Evolutionary conservation across 1,284 basidiomycete species (phyloP), one percentile per base, ranked within the genome.

Genomic region (Volvariella volvacea): DNA sequence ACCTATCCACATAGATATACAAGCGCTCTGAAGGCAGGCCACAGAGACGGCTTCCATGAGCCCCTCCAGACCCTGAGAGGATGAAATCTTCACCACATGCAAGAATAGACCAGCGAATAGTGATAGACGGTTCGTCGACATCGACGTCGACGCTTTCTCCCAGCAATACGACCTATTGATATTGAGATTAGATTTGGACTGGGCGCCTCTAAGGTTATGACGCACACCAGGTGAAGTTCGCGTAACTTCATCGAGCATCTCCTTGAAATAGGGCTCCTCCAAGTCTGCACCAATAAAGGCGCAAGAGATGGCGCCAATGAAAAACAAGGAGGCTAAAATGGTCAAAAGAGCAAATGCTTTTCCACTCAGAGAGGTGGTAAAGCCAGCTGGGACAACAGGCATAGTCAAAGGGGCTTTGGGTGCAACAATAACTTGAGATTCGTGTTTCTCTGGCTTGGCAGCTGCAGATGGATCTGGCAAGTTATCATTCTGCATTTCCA

Each of bases 91-190:
- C 48, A 9, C 78, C 78, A 52, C 78, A 80, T 3, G 68, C 75
- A n/a, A 75, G 50, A 25, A 79, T 66, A 15, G 74, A 72, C 77
- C 77, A 80, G 4, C 76, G 70, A 30, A 80, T 65, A 3, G 70
- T 72, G 38, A 79, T 54, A 0, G 74, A 66, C 0, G 77, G 77
- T 52, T 80, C 77, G 45, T 78, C 76, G 8, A 78, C 59, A 51
- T 80, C 76, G 8, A 78, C 67, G 48, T 78, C 76, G 8, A 80
- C 73, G 43, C 68, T 71, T 50, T 78, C 75, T 4, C 76, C 76
- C 1, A 78, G 54, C 21, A 80, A 62, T 2, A 78, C 67, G 28
- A 79, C 61, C 76, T 78, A 48, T 14, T 25, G 17, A 6, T 42
- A 47, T 4, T 30, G 20, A 19, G 39, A 36, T 45, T 22, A 22